Percentiles rank a stretch among this genome's conserved stretches.
Evolutionary conservation across 1,284 basidiomycete genomes (phyloP).

Genomic region (Inonotus obliquus): DNA sequence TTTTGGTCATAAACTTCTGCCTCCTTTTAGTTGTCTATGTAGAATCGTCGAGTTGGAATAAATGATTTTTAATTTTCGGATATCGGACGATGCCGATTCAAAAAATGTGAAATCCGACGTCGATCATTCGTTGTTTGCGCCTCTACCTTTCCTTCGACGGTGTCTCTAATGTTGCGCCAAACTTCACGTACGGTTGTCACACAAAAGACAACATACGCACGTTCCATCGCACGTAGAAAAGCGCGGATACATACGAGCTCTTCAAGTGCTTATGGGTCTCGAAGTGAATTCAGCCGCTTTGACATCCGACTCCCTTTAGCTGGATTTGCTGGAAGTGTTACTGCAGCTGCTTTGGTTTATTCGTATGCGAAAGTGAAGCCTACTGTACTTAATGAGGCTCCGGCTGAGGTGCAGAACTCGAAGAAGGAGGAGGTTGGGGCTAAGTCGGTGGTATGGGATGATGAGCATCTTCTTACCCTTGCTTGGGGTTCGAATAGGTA

Average conservation of each 20-base stretch:
- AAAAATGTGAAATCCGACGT: neutral
- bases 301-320: neutral
- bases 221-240: neutral
- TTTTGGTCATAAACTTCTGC: too few relatives aligned
- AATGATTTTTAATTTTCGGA: too few relatives aligned
- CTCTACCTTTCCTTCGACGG: neutral
- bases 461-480: constrained; percentile 33
- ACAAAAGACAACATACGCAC: neutral
- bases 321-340: neutral
- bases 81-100: neutral
- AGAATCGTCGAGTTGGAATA: too few relatives aligned
- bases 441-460: constrained; percentile 6
- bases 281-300: neutral
- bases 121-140: neutral
- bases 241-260: constrained; percentile 1
- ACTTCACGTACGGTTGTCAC: neutral
- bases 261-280: neutral
- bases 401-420: neutral
- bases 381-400: constrained; percentile 5
- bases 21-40: too few relatives aligned
- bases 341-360: constrained; percentile 5
- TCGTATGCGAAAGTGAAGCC: neutral
- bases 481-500: constrained; percentile 61
- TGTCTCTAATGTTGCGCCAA: constrained; percentile 1
- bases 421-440: neutral